Conservation (phyloP, 176 grass and related monocot genomes). For the Aegilops speltoides region DNA sequence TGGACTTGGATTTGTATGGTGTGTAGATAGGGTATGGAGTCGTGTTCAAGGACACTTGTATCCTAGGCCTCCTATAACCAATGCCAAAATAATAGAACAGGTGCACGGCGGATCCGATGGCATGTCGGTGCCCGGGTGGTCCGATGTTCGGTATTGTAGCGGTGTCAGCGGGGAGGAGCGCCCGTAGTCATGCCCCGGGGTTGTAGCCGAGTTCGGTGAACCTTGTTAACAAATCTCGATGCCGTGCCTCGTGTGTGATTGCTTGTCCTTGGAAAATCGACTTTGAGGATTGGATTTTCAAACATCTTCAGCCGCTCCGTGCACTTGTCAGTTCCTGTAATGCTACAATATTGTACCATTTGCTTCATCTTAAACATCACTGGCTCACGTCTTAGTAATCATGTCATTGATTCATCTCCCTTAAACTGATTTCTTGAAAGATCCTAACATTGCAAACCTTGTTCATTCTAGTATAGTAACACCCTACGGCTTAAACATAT, state of each 20-base stretch:
- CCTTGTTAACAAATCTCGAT: too few relatives aligned
- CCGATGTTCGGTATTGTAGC: too few relatives aligned
- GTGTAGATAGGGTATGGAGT: too few relatives aligned
- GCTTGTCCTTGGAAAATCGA: too few relatives aligned
- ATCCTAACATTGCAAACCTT: background rate
- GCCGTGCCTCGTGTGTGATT: too few relatives aligned
- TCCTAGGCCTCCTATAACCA: background rate
- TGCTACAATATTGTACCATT: background rate
- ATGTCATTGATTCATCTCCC: background rate
- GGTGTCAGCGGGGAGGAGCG: too few relatives aligned
- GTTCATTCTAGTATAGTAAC: background rate
- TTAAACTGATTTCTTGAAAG: background rate
- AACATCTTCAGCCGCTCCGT: background rate
- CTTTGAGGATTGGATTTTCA: background rate
- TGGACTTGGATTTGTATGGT: background rate
- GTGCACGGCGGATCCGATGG: too few relatives aligned
- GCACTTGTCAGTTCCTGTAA: background rate
- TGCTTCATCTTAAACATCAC: background rate
- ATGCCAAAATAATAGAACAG: too few relatives aligned
- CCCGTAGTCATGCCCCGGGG: too few relatives aligned
- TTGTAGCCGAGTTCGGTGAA: too few relatives aligned
- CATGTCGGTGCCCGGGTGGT: too few relatives aligned
- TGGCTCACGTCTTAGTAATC: background rate
- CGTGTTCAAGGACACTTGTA: background rate
- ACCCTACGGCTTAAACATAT: background rate